A percentile compares a stretch with the other conserved stretches of the same genome.
phyloP scores from a whole-genome alignment of 768 basidiomycete genomes.

The Candolleomyces efflorescens region DNA sequence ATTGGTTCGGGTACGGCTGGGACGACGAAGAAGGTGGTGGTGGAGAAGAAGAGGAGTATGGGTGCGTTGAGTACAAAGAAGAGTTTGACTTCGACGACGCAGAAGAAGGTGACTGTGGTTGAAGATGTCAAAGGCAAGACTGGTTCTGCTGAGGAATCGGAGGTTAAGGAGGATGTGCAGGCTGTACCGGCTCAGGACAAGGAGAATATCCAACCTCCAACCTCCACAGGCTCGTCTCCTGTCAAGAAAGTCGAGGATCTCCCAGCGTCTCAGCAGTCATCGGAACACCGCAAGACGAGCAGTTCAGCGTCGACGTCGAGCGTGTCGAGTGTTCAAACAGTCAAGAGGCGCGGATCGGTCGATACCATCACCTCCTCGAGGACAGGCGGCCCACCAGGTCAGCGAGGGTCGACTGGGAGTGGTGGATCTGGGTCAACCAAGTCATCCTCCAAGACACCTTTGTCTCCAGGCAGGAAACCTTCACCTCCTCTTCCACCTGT shows the following conservation, averaged over 20 bases:
- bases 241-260: slow-evolving; percentile 3
- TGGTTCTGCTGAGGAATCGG: neutral
- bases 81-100: neutral
- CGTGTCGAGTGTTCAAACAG: slow-evolving; percentile 37
- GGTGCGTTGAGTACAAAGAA: slow-evolving; percentile 17
- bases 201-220: slow-evolving; percentile 9
- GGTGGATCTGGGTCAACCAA: neutral
- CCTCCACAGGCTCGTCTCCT: slow-evolving; percentile 2
- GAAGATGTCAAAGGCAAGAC: neutral
- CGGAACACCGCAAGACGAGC: slow-evolving; percentile 41
- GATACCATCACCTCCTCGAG: slow-evolving; percentile 36
- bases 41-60: slow-evolving; percentile 25
- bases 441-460: neutral
- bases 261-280: slow-evolving; percentile 2
- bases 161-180: neutral
- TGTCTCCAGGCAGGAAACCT: neutral
- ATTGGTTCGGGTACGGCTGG: too few relatives aligned
- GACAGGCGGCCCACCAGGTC: neutral
- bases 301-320: slow-evolving; percentile 42
- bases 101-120: slow-evolving; percentile 11
- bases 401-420: neutral
- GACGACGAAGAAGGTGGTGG: slow-evolving; percentile 14
- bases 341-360: slow-evolving; percentile 36
- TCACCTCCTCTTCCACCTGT: slow-evolving; percentile 10
- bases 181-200: slow-evolving; percentile 11